Conservation (phyloP, 768 basidiomycete genomes). For the Termitomyces sp. region DNA sequence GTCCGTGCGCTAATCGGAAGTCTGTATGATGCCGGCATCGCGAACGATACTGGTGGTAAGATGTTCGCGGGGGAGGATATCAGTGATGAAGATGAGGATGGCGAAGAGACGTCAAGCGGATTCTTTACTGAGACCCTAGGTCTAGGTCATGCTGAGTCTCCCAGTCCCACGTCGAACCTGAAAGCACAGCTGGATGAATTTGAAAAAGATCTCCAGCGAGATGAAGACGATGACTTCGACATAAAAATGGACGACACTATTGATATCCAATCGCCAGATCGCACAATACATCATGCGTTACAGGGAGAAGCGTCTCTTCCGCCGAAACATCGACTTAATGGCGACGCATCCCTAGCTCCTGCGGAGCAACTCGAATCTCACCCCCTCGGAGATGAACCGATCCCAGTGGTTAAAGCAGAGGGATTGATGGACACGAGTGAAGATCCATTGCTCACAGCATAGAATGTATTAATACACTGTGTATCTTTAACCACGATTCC, state of each 20-base stretch:
- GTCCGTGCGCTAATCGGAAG: conserved; percentile 46
- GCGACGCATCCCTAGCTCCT: conserved; percentile 32
- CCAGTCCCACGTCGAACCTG: conserved; percentile 51
- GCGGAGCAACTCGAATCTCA: conserved; percentile 44
- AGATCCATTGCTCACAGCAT: conserved; percentile 39
- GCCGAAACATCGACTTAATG: conserved; percentile 40
- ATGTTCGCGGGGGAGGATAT: conserved; percentile 62
- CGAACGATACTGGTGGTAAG: conserved; percentile 42
- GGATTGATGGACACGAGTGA: conserved; percentile 65
- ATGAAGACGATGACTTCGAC: conserved; percentile 34
- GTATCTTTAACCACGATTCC: conserved; percentile 13
- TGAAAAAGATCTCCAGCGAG: conserved; percentile 52
- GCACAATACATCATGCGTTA: conserved; percentile 15
- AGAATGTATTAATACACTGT: conserved; percentile 12
- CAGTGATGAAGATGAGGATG: conserved; percentile 52
- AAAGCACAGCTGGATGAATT: conserved; percentile 41
- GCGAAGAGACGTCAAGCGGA: conserved; percentile 16
- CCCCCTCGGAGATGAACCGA: conserved; percentile 50
- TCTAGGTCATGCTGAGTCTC: conserved; percentile 34
- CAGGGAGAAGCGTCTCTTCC: conserved; percentile 45
- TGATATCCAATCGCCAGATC: conserved; percentile 16
- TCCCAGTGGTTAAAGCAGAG: conserved; percentile 51
- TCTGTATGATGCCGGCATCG: conserved; percentile 52
- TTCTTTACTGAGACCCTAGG: conserved; percentile 48
- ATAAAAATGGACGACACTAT: conserved; percentile 22